phyloP scores from a whole-genome alignment of 2,329 filamentous ascomycete species.

The Plectosphaerella cucumerina region DNA sequence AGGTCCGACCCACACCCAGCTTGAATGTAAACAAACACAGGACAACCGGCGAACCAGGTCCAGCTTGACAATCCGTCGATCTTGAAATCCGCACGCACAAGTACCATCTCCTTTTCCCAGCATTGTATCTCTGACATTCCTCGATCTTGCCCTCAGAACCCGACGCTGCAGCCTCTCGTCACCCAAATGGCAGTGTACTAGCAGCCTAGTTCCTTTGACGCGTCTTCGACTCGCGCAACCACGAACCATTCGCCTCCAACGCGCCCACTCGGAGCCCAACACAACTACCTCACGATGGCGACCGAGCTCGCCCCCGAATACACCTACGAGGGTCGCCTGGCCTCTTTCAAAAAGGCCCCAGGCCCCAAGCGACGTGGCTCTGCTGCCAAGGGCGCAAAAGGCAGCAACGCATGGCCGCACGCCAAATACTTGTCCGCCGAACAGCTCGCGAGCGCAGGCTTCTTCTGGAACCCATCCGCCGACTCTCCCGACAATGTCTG shows the following conservation, averaged over 20 bases:
- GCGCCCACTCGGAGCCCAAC: not conserved
- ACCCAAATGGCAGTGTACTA: too few species aligned
- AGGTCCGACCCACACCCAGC: constrained; percentile 8
- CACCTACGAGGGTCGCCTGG: constrained; percentile 71
- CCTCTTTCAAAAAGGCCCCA: constrained; percentile 69
- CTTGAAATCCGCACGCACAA: too few species aligned
- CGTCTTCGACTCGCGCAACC: constrained; percentile 4
- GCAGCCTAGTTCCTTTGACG: not conserved
- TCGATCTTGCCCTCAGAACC: constrained; percentile 7
- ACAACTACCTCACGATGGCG: constrained; percentile 2
- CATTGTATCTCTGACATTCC: constrained; percentile 7
- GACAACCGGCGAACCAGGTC: too few species aligned
- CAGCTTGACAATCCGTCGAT: too few species aligned
- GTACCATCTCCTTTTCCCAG: not conserved
- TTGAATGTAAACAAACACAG: constrained; percentile 14
- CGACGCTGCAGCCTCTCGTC: too few species aligned
- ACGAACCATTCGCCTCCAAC: not conserved
- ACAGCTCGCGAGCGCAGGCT: constrained; percentile 85
- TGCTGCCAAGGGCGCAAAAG: constrained; percentile 50
- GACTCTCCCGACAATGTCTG: constrained; percentile 80
- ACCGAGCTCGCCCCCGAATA: constrained; percentile 23
- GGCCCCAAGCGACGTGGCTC: constrained; percentile 68
- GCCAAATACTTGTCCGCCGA: constrained; percentile 54
- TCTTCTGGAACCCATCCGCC: constrained; percentile 77
- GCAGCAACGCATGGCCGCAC: constrained; percentile 75